Base-by-base conservation (phyloP, 1,284 basidiomycete genomes). In the Melampsora americana region DNA sequence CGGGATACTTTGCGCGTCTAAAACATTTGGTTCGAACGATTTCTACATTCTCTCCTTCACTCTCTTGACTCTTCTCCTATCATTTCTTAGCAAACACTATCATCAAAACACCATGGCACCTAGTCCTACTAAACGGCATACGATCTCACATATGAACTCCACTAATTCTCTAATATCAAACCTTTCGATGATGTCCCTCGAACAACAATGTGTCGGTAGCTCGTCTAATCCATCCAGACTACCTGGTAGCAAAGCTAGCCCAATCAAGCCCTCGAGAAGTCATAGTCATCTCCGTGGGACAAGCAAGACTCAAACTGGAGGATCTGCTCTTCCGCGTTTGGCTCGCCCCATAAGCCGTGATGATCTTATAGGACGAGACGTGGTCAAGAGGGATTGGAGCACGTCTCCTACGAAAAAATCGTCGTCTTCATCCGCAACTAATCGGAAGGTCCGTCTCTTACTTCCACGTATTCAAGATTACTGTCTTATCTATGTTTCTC, bases 331-430 rank as follows among this genome's bases (percentile, higher is more conserved):
- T 30, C 62, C 62, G 61, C 50, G 50, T 42, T 48, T 74, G 42
- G 50, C 71, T 2, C 62, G 64, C 11, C 62, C 65, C n/a, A 66
- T 74, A n/a, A 74, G 56, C 20, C 48, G 71, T 11, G 71, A 74
- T 35, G 73, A 75, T 20, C 16, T 75, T 56, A 30, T 75, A 26
- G 73, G 73, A 3, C n/a, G 66, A 26, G 73, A 75, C 32, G 53
- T 75, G n/a, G 73, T 75, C 42, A 64, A 65, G 4, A 67, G 67
- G 46, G 73, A 75, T 46, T 75, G 73, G 73, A 67, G 48, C 30
- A 66, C 62, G 16, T 74, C 71, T 20, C 71, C 71, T 23, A 26
- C 71, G 14, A 75, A 75, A 30, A 67, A 68, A 61, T 35, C 61
- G 18, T 62, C 61, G 6, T 23, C 53, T 2, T 56, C 53, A 9